phyloP scores from a whole-genome alignment of 768 basidiomycete genomes.

The Fomitopsis serialis region DNA sequence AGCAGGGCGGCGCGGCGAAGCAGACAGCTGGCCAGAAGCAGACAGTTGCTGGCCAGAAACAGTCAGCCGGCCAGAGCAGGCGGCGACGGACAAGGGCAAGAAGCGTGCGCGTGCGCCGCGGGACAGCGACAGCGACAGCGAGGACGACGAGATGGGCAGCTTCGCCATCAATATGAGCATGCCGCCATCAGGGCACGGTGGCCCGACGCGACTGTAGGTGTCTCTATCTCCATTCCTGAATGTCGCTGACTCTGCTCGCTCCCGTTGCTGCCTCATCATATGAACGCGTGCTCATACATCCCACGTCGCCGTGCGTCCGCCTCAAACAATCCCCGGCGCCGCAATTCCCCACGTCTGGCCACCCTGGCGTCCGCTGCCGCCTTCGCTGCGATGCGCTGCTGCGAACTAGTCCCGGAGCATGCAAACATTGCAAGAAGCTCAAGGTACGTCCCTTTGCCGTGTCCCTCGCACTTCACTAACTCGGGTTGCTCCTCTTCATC shows the following conservation, averaged over 20 bases:
- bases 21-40: neutral
- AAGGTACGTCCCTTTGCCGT: conserved; percentile 45
- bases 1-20: neutral
- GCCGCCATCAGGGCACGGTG: conserved; percentile 12
- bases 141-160: conserved; percentile 10
- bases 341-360: neutral
- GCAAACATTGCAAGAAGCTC: conserved; percentile 82
- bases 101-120: conserved; percentile 10
- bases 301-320: neutral
- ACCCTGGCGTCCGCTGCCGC: neutral
- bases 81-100: neutral
- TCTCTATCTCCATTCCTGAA: neutral
- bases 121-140: conserved; percentile 13
- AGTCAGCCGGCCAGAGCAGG: no score
- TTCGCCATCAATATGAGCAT: conserved; percentile 11
- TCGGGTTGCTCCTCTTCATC: neutral
- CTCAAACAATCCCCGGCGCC: neutral
- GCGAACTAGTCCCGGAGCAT: conserved; percentile 64
- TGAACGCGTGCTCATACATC: neutral
- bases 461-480: conserved; percentile 2
- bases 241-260: neutral
- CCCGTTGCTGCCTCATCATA: no score
- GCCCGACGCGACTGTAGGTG: conserved; percentile 16
- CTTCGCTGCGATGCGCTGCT: neutral
- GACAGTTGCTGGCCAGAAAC: no score